A percentile compares a stretch with the other conserved stretches of the same genome.
phyloP scores from a whole-genome alignment of 2,329 filamentous ascomycete species.

The Paecilomyces variotii region DNA sequence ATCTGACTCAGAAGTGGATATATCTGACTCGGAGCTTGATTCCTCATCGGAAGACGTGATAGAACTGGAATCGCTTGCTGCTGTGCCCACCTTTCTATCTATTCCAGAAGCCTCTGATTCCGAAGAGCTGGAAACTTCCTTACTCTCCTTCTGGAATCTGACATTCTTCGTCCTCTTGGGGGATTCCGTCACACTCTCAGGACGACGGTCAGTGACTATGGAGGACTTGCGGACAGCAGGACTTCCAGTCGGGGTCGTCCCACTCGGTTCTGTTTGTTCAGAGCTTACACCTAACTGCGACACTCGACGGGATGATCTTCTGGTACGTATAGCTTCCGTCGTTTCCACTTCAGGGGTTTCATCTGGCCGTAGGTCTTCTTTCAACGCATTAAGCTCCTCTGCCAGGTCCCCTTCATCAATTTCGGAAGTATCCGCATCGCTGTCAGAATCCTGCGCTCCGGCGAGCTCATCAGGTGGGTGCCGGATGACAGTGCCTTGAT shows the following conservation, averaged over 20 bases:
- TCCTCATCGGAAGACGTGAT: slow-evolving; percentile 11
- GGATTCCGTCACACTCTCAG: slow-evolving; percentile 12
- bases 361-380: slow-evolving; percentile 32
- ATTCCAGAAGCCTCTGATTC: slow-evolving; percentile 14
- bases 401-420: slow-evolving; percentile 30
- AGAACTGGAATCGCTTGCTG: slow-evolving; percentile 14
- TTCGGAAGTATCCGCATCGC: slow-evolving; percentile 22
- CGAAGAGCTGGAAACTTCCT: slow-evolving; percentile 14
- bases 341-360: slow-evolving; percentile 13
- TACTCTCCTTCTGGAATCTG: slow-evolving; percentile 19
- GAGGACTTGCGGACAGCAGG: slow-evolving; percentile 13
- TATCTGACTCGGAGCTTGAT: slow-evolving; percentile 16
- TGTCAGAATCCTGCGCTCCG: slow-evolving; percentile 20
- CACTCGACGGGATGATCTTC: slow-evolving; percentile 3
- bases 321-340: slow-evolving; percentile 9
- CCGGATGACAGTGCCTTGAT: slow-evolving; percentile 30
- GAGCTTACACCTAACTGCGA: slow-evolving; percentile 2
- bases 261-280: neutral
- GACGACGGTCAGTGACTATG: slow-evolving; percentile 11
- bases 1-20: slow-evolving; percentile 13
- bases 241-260: neutral
- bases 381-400: slow-evolving; percentile 39
- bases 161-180: slow-evolving; percentile 26
- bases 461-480: slow-evolving; percentile 21
- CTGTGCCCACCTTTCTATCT: slow-evolving; percentile 23